These are phyloP conservation scores for Neophaeococcomyces aloes DNA, from an alignment of 2,329 filamentous ascomycete species.

Conservation along the genomic window DNA sequence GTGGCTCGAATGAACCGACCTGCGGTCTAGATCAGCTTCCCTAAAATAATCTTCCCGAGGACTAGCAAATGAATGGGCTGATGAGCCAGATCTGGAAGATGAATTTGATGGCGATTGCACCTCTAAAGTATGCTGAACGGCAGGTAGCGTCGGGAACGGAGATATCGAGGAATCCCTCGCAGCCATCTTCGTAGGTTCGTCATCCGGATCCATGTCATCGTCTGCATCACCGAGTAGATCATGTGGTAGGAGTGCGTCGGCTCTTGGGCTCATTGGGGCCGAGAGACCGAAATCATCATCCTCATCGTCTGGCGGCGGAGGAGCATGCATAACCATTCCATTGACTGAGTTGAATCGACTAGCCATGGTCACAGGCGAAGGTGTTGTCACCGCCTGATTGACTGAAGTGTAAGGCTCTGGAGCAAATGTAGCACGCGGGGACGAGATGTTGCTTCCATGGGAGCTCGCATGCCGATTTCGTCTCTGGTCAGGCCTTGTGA, in stretches of 20 bases:
- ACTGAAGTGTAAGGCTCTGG: slow-evolving; percentile 32
- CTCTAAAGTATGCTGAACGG: slow-evolving; percentile 21
- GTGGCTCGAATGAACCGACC: slow-evolving; percentile 23
- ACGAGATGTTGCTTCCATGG: slow-evolving; percentile 38
- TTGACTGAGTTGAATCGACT: slow-evolving; percentile 51
- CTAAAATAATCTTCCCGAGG: slow-evolving; percentile 34
- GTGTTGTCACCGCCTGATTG: slow-evolving; percentile 41
- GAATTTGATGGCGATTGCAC: slow-evolving; percentile 29
- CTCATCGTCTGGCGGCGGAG: slow-evolving; percentile 30
- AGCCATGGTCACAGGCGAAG: slow-evolving; percentile 35
- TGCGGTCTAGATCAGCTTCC: slow-evolving; percentile 28
- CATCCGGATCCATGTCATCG: slow-evolving; percentile 16
- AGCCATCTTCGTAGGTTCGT: slow-evolving; percentile 22
- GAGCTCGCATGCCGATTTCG: slow-evolving; percentile 36
- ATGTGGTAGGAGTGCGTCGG: slow-evolving; percentile 50
- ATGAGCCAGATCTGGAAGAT: slow-evolving; percentile 36
- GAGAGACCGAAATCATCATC: slow-evolving; percentile 46
- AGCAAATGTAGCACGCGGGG: slow-evolving; percentile 31
- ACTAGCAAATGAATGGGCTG: slow-evolving; percentile 37
- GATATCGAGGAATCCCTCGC: slow-evolving; percentile 6
- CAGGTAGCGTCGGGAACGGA: slow-evolving; percentile 18
- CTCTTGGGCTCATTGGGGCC: slow-evolving; percentile 54
- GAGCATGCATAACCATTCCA: slow-evolving; percentile 44
- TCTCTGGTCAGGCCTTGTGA: slow-evolving; percentile 33
- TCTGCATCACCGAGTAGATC: slow-evolving; percentile 47